Conservation (phyloP, 176 grass and related monocot genomes). For the Poa annua region DNA sequence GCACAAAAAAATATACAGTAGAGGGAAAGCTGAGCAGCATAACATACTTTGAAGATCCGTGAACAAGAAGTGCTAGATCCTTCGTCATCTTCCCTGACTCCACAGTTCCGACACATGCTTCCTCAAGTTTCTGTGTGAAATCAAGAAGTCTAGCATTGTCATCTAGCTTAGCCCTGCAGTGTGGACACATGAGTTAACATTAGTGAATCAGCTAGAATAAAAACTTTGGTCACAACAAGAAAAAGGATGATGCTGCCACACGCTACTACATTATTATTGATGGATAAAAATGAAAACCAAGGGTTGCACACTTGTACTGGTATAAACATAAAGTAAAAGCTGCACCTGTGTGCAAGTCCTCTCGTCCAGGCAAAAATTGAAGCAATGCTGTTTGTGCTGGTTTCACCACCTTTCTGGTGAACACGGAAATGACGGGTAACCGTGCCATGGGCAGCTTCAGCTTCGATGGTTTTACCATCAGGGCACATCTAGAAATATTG, state of each 20-base stretch:
- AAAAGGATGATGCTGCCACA: not conserved
- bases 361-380: slow-evolving; percentile 99
- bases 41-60: slow-evolving; percentile 79
- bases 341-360: slow-evolving; percentile 91
- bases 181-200: not conserved
- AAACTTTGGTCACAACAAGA: slow-evolving; percentile 29
- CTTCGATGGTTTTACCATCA: slow-evolving; percentile 98
- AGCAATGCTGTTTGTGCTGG: slow-evolving; percentile 99
- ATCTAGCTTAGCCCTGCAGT: slow-evolving; percentile 86
- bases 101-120: slow-evolving; percentile 77
- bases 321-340: slow-evolving; percentile 4
- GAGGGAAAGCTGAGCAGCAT: not conserved
- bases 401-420: slow-evolving; percentile 95
- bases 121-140: slow-evolving; percentile 85
- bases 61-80: slow-evolving; percentile 93
- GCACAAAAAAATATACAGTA: not conserved
- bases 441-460: slow-evolving; percentile 97
- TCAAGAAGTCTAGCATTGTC: slow-evolving; percentile 79
- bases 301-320: not conserved
- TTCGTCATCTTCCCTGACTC: slow-evolving; percentile 99
- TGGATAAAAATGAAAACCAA: slow-evolving; percentile 28
- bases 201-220: slow-evolving; percentile 18
- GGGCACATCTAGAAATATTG: slow-evolving; percentile 74
- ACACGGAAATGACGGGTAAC: slow-evolving; percentile 96
- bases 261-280: not conserved